Base-by-base conservation (phyloP, 2,329 filamentous ascomycete species). In the Penicillium griseofulvum region DNA sequence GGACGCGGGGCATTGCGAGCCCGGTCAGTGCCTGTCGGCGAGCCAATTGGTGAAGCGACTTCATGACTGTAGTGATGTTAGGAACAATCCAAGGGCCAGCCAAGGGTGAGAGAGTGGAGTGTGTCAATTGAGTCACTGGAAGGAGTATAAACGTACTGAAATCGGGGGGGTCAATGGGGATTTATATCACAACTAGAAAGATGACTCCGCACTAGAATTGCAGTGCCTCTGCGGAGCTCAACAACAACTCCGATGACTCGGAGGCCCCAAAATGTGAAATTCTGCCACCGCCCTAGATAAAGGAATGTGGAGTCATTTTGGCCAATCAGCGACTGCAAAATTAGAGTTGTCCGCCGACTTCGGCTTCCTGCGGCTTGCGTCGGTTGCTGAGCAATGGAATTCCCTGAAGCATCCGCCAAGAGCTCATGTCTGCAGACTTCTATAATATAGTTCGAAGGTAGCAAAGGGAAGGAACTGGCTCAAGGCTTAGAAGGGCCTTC, bases 31-130 rank as follows among this genome's bases (percentile, higher is more conserved):
- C 68, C 62, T 58, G 65, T 46, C 59, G 67, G 61, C 69, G 67
- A 56, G 68, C 63, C 49, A 74, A 67, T 68, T 71, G 71, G 55
- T 66, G 69, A 57, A 72, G 58, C 12, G 68, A 66, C 49, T 66
- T 72, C 72, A 74, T 74, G 46, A 42, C 54, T 61, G 51, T 19
- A 44, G 24, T 43, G 22, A 36, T 41, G 49, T 49, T 19, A 49
- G 31, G 37, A 16, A 51, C 26, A 28, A 46, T 42, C 29, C 43
- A 37, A 54, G 41, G 33, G 41, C 42, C 39, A 48, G 41, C 17
- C 42, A 44, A 38, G 45, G 42, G 54, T n/a, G 17, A 19, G 14
- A 39, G 33, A 34, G 33, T 22, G 33, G 19, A 34, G 22, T n/a
- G 17, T 41, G 31, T 34, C 46, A 51, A 55, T 55, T 55, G 38